A percentile compares a stretch with the other conserved stretches of the same genome.
phyloP scores from a whole-genome alignment of 2,329 filamentous ascomycete genomes.

The Trichophyton benhamiae region DNA sequence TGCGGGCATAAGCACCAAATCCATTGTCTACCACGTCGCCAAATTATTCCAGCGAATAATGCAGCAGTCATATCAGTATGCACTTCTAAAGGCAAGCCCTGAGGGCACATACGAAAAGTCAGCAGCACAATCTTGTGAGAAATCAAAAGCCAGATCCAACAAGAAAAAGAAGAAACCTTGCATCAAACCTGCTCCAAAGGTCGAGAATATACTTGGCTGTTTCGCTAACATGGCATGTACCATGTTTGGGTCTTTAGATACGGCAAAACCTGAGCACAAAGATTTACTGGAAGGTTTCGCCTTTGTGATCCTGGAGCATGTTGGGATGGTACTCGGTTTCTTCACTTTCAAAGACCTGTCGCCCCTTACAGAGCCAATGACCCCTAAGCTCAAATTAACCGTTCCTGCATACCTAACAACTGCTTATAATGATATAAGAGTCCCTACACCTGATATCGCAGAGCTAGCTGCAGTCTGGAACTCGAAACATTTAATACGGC shows the following conservation, averaged over 20 bases:
- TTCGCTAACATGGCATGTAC: slow-evolving; percentile 20
- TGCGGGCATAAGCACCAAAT: slow-evolving; percentile 11
- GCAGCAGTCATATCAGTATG: slow-evolving; percentile 19
- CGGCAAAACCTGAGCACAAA: slow-evolving; percentile 18
- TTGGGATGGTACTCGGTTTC: slow-evolving; percentile 30
- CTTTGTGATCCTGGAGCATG: slow-evolving; percentile 26
- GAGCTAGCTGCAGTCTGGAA: slow-evolving; percentile 22
- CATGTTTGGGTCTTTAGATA: slow-evolving; percentile 23
- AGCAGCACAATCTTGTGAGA: slow-evolving; percentile 5
- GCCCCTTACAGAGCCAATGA: slow-evolving; percentile 15
- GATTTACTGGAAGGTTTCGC: slow-evolving; percentile 33
- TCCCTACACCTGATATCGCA: slow-evolving; percentile 16
- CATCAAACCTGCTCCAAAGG: background rate
- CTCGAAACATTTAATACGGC: slow-evolving; percentile 25
- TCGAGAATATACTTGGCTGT: slow-evolving; percentile 14
- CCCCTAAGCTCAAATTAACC: slow-evolving; percentile 14
- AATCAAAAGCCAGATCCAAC: slow-evolving; percentile 12
- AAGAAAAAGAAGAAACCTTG: slow-evolving; percentile 8
- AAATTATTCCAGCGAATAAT: slow-evolving; percentile 24
- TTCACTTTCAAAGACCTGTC: slow-evolving; percentile 29
- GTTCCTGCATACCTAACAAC: slow-evolving; percentile 17
- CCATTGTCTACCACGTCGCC: slow-evolving; percentile 25
- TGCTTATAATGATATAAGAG: slow-evolving; percentile 4
- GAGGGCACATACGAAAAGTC: slow-evolving; percentile 3
- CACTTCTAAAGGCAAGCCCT: slow-evolving; percentile 1